Base-by-base conservation (phyloP, 2,329 filamentous ascomycete genomes). In the Camillea tinctor region DNA sequence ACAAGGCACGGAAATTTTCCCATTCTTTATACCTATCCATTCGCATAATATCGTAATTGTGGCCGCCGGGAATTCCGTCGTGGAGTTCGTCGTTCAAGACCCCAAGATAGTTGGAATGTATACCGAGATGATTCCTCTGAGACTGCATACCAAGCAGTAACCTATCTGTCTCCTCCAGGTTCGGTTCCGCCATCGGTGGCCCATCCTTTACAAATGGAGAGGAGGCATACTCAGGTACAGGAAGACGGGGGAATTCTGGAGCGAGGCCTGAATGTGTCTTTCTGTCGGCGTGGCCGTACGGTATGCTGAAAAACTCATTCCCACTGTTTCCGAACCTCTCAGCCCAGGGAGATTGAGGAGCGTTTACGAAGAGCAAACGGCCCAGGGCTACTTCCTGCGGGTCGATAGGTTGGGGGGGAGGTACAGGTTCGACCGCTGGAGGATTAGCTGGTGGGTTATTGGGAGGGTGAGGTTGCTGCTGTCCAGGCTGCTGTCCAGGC, bases 191-290 rank as follows among this genome's bases (percentile, higher is more conserved):
- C 3, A 30, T 2, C 7, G 26, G 26, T 9, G 26, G 26, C 26
- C 26, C 26, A 30, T 30, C 26, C 13, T 4, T 4, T 11, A 30
- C 3, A 9, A 30, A 30, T 7, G 20, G 8, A 19, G 49, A 30
- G 55, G 21, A 1, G 59, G 49, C 5, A 21, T 54, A 17, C 48
- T 20, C n/a, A 23, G 15, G 1, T 11, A n/a, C 13, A 50, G 55
- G 13, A 11, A 44, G 36, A 11, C 21, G 51, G 8, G 52, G 52
- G 55, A 60, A 4, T 13, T 48, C 8, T 9, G 52, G 49, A 5
- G 58, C 58, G 8, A 51, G 20, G 19, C 49, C 7, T 20, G 61
- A 63, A 36, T 63, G 61, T 11, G 53, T 21, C 15, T 1, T 15
- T n/a, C 53, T 24, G 24, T 60, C 61, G 2, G 52, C 24, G 8